Evolutionary conservation across 306 rosid species (phyloP), one percentile per base, ranked within the genome.

Genomic region (Castanopsis chinensis): DNA sequence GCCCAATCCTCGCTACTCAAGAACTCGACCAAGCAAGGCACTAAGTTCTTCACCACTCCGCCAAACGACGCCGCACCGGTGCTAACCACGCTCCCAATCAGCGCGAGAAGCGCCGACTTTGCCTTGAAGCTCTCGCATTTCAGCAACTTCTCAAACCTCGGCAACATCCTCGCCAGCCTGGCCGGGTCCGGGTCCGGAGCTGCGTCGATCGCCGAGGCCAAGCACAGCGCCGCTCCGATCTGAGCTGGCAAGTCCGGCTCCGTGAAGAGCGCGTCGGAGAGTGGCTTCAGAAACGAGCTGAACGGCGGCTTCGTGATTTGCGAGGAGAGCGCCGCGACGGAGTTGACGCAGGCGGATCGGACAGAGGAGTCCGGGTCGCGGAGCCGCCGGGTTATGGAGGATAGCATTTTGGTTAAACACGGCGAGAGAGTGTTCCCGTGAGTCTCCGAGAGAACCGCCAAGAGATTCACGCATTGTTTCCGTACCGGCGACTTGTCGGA

Each of bases 281-380:
- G 69, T 56, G 99, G 97, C 89, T 91, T 96, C 87, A 86, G 19
- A 53, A 96, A 93, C 11, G 91, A 79, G 3, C 83, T 11, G 58
- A 93, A 88, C 69, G 97, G 94, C 37, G 91, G 93, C 80, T 78
- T 90, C 54, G 91, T 90, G 83, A 96, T 87, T 84, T 85, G 90
- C 25, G 84, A 37, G 45, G 97, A 89, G 79, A 96, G 86, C 61
- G 98, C 90, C 1, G 94, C 81, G 45, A 91, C 89, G 19, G 98
- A 88, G 67, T 72, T 90, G 68, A 88, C 94, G 74, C 99, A 96
- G 3, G 98, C 92, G 56, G 99, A 89, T 83, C 99, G 96, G 81
- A 93, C 96, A 11, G 97, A 86, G 30, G 98, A 90, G 82, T 96
- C 99, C 72, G 88, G 88, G 82, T 96, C 99, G 0, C 98, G 98